Percentiles rank a stretch among this genome's conserved stretches.
These are phyloP conservation scores for Diaporthe citri DNA, from an alignment of 2,329 filamentous ascomycete species.

Conservation along the genomic window DNA sequence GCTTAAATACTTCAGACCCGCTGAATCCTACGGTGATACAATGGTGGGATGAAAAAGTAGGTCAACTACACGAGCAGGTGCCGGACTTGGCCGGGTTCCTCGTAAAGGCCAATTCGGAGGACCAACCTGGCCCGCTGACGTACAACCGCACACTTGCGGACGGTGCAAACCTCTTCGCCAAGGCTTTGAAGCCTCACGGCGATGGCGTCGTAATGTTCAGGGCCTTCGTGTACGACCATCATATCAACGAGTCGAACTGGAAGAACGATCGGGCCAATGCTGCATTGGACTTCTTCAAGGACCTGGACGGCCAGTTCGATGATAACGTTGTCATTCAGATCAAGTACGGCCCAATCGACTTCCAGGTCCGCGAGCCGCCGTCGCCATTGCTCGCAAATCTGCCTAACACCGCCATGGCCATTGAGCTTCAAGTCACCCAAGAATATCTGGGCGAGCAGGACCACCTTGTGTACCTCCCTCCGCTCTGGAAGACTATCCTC, in stretches of 20 bases:
- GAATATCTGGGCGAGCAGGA: conserved; percentile 80
- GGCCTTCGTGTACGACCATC: conserved; percentile 77
- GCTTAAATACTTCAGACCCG: conserved; percentile 71
- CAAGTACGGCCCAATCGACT: conserved; percentile 81
- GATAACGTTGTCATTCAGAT: conserved; percentile 80
- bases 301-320: conserved; percentile 74
- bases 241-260: conserved; percentile 70
- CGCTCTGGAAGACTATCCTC: conserved; percentile 76
- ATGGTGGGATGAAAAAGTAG: conserved; percentile 74
- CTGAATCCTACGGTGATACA: conserved; percentile 69
- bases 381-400: conserved; percentile 73
- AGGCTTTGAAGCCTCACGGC: conserved; percentile 66
- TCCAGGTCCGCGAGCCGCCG: conserved; percentile 76
- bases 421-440: conserved; percentile 76
- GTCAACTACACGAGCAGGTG: conserved; percentile 69
- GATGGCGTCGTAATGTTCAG: conserved; percentile 75
- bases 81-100: conserved; percentile 78
- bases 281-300: conserved; percentile 75
- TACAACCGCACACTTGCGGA: conserved; percentile 79
- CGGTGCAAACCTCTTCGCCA: conserved; percentile 77
- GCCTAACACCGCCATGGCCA: conserved; percentile 59
- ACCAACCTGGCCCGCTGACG: conserved; percentile 76
- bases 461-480: conserved; percentile 76
- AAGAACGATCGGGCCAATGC: conserved; percentile 77
- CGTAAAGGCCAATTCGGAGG: conserved; percentile 80